Evolutionary conservation across 73 alveolate species (phyloP), one percentile per base, ranked within the genome.

Genomic region (Paramecium pentaurelia): DNA sequence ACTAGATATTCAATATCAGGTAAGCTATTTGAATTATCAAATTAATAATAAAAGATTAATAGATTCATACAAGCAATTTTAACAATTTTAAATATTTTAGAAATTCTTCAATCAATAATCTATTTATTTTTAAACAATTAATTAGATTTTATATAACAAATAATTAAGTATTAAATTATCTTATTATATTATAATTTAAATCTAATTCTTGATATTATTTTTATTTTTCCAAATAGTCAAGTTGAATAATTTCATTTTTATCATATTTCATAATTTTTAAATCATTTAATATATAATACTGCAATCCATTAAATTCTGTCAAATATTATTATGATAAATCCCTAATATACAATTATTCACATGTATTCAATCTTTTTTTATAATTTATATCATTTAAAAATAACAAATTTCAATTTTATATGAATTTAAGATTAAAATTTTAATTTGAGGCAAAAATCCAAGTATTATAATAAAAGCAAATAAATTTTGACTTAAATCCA

Each of bases 1-100:
- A 70, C 64, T 30, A 96, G 71, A 20, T 95, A 73, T 86, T 96
- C 99, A 0, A 96, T 86, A 20, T 96, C 99, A 88, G 96, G 94
- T 47, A 95, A 70, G 18, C 99, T 94, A 86, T 96, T 96, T 36
- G 95, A 89, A 34, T 58, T 73, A 9, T 93, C 92, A 85, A 92
- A 92, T 42, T 95, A 83, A 40, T 93, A 32, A 11, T 4, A 12
- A 18, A 45, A 27, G 0, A 25, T 22, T 4, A 25, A 80, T 45
- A 45, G 4, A 80, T 25, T 1, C 45, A 6, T 80, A 80, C 91
- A 10, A 45, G 87, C 14, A 96, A 94, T 85, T 95, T 93, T 25
- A 71, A 95, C 8, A 96, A 85, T 58, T 94, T 37, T 94, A 93
- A n/a, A 96, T 68, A 86, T 95, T 86, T 10, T 68, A 47, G 36